phyloP scores from a whole-genome alignment of 345 rosid species.

The Acer yangbiense region DNA sequence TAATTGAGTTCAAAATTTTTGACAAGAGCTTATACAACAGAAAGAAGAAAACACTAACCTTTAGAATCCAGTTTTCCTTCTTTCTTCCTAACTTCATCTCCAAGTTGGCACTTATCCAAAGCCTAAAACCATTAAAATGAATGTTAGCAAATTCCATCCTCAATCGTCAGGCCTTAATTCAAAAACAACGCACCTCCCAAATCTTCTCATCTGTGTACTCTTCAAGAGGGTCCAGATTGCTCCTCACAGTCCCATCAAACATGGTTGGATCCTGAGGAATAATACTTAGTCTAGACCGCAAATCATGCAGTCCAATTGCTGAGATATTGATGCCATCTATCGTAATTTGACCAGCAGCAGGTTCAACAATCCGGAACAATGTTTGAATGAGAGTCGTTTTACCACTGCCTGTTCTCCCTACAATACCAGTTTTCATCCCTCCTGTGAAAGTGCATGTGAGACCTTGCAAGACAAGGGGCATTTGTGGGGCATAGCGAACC shows the following conservation, averaged over 20 bases:
- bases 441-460: constrained; percentile 54
- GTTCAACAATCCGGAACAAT: constrained; percentile 64
- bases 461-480: constrained; percentile 59
- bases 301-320: constrained; percentile 59
- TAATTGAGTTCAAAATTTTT: neutral
- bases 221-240: constrained; percentile 65
- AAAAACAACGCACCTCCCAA: constrained; percentile 47
- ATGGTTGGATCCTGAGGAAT: constrained; percentile 76
- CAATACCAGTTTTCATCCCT: constrained; percentile 55
- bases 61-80: constrained; percentile 52
- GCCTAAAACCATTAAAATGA: constrained; percentile 33
- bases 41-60: constrained; percentile 30
- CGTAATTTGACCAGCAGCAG: constrained; percentile 47
- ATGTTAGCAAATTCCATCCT: neutral
- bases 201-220: constrained; percentile 56
- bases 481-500: constrained; percentile 59
- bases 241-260: constrained; percentile 66
- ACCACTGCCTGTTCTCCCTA: constrained; percentile 71
- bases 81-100: constrained; percentile 57
- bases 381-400: constrained; percentile 68
- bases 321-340: constrained; percentile 54
- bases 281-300: constrained; percentile 62
- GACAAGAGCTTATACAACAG: neutral
- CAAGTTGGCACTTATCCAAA: constrained; percentile 61
- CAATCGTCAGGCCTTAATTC: neutral